Evolutionary conservation across 2,329 filamentous ascomycete species (phyloP), one percentile per base, ranked within the genome.

Genomic region (Stenocarpella maydis): DNA sequence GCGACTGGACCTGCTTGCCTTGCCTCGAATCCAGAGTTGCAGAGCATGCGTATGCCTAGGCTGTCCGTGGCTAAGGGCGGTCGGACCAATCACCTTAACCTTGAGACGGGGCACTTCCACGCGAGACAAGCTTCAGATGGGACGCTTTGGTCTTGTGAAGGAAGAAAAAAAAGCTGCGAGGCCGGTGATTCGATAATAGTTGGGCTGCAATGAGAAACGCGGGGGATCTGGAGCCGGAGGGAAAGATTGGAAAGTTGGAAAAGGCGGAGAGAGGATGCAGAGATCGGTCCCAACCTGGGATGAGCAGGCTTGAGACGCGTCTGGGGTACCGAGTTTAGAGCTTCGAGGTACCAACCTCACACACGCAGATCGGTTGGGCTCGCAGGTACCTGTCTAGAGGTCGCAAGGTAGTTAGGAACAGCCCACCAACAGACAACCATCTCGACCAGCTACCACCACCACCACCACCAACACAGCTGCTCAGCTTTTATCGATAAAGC

Each of bases 201-300:
- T 72, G 72, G 54, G 73, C 72, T 75, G 75, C 72, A 75, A 75
- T 73, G 74, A 75, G 34, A 77, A 78, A 81, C 80, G 80, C 79
- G 80, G 67, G 41, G 41, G 31, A 34, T 66, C 81, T 78, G 73
- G 72, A 78, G 77, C 76, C 78, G 77, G 74, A 78, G 73, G 72
- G 73, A 75, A 75, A 74, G 74, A 71, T 69, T 69, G 65, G 69
- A 71, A 73, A 70, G 72, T 72, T 73, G 71, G 74, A 74, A 72
- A 73, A 73, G 71, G 73, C 73, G 71, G 73, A 73, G 55, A 63
- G 66, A 70, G 73, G 72, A 74, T 72, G 73, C 73, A 71, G 71
- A 72, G 72, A 63, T 63, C 41, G 58, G 73, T 63, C 58, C 43
- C 43, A 63, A 49, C 58, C 43, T 37, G 37, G 58, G 43, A 43